Conservation (phyloP, 768 basidiomycete genomes). For the Suillus americanus region DNA sequence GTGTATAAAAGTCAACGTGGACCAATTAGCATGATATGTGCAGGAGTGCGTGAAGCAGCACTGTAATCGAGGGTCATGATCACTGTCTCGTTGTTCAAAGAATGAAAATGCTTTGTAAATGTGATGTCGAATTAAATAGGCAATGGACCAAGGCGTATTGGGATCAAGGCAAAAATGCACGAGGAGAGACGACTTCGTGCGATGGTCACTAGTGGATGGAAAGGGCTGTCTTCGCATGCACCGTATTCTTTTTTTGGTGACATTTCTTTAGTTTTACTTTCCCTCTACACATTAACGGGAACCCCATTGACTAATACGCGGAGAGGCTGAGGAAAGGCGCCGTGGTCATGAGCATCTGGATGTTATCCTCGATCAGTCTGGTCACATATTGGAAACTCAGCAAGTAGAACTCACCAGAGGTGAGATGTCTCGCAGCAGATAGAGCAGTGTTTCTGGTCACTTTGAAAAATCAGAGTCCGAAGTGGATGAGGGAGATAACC, state of each 20-base stretch:
- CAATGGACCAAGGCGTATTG: too few relatives aligned
- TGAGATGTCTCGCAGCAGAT: constrained; percentile 55
- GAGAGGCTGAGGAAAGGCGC: constrained; percentile 77
- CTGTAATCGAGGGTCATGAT: too few relatives aligned
- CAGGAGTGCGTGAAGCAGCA: too few relatives aligned
- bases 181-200: constrained; percentile 14
- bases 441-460: constrained; percentile 44
- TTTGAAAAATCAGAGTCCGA: constrained; percentile 26
- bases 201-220: constrained; percentile 79
- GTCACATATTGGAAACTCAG: constrained; percentile 82
- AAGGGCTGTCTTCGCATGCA: constrained; percentile 77
- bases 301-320: constrained; percentile 55
- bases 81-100: too few relatives aligned
- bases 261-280: neutral
- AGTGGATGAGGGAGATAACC: constrained; percentile 5
- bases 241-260: neutral
- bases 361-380: constrained; percentile 87
- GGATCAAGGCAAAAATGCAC: too few relatives aligned
- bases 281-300: constrained; percentile 61
- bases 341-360: constrained; percentile 85
- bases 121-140: constrained; percentile 23
- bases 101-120: too few relatives aligned
- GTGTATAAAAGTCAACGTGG: neutral
- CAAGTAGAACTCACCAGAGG: constrained; percentile 62
- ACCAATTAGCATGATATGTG: neutral